Base-by-base conservation (phyloP, 78 protist species). In the slime mould (Dictyostelium discoideum) region DNA sequence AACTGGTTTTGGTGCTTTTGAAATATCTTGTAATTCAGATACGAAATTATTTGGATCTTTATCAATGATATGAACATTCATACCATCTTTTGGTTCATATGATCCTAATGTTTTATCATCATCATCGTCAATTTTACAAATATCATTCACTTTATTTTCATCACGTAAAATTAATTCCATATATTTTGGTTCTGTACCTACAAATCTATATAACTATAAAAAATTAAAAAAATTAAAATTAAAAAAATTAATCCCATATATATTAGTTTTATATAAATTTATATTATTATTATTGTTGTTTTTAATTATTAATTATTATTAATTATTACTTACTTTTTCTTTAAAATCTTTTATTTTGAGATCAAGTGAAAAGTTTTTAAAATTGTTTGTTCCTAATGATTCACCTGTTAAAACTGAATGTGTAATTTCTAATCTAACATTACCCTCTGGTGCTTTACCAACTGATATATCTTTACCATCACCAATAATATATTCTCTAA, bases 151-250 rank as follows among this genome's bases (percentile, higher is more conserved):
- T 24, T 87, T 72, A 32, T 11, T 22, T 13, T 69, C 86, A 26
- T 67, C 92, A 77, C 92, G 37, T n/a, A 96, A 76, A 44, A 89
- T 72, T 40, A 97, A 65, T 60, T 72, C 69, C 96, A 85, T 82
- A 85, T 60, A 90, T 65, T 83, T 84, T 83, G 93, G 72, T n/a
- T 90, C 96, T 37, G 98, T 97, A 32, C 97, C 98, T 16, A 95
- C 92, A 22, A 92, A 83, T 77, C 86, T 50, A 67, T 76, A 77
- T 44, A 97, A 44, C 97, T 92, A 32, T 32, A 32, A 32, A 80
- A 11, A 26, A 44, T 37, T 32, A 32, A 32, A n/a, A n/a, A n/a
- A n/a, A n/a, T n/a, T n/a, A n/a, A n/a, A n/a, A n/a, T n/a, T n/a
- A n/a, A 32, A 32, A 80, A 11, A 26, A 44, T 37, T 32, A 32